Conservation (phyloP, 129 eudicot species). For the Saposhnikovia divaricata region DNA sequence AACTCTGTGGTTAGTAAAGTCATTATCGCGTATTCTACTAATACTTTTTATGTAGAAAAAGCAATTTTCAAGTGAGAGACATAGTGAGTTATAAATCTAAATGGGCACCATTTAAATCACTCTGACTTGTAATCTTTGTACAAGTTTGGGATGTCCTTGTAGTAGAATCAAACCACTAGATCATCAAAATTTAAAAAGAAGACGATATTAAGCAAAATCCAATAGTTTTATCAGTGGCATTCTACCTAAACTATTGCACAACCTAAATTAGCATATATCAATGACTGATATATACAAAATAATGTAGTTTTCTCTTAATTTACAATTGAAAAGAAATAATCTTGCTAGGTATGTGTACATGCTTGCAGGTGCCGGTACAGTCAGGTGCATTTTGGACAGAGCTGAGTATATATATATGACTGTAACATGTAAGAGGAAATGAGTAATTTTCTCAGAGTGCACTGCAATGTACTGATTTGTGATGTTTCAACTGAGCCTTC, state of each 20-base stretch:
- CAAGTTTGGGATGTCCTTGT: not conserved
- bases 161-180: not conserved
- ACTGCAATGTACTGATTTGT: not conserved
- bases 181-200: not conserved
- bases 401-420: not conserved
- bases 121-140: not conserved
- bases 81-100: not conserved
- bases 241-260: not conserved
- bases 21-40: not conserved
- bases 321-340: not conserved
- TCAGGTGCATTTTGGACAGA: not conserved
- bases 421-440: not conserved
- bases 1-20: not conserved
- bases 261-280: not conserved
- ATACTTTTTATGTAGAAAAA: not conserved
- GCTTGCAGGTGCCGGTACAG: not conserved
- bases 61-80: not conserved
- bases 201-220: not conserved
- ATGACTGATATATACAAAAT: not conserved
- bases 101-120: not conserved
- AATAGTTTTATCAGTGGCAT: not conserved
- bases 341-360: not conserved
- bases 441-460: not conserved
- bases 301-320: not conserved
- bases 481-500: not conserved